Percentiles rank a stretch among this genome's conserved stretches.
These are phyloP conservation scores for Penicillium mononematosum DNA, from an alignment of 495 filamentous ascomycete genomes.

Conservation along the genomic window DNA sequence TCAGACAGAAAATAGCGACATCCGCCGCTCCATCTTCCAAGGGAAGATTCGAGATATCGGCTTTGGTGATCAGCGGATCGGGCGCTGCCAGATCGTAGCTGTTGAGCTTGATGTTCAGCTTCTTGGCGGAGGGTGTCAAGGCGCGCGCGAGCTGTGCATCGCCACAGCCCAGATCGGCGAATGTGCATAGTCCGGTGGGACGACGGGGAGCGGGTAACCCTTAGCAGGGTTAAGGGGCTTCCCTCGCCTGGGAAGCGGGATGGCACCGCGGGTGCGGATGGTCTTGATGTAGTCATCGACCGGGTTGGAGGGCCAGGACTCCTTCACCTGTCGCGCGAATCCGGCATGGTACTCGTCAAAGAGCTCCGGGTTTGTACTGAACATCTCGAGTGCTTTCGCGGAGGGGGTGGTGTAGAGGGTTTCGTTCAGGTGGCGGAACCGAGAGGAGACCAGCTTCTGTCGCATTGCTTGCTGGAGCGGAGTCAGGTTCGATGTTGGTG, in stretches of 20 bases:
- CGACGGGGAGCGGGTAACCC: slow-evolving; percentile 45
- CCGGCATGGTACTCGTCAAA: slow-evolving; percentile 93
- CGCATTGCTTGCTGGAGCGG: slow-evolving; percentile 92
- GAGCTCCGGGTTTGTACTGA: slow-evolving; percentile 77
- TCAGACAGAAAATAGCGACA: slow-evolving; percentile 88
- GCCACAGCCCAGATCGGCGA: slow-evolving; percentile 84
- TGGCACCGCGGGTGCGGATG: slow-evolving; percentile 58
- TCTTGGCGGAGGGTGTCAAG: slow-evolving; percentile 54
- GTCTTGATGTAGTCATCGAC: slow-evolving; percentile 75
- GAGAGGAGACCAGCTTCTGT: slow-evolving; percentile 85
- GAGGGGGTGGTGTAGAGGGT: slow-evolving; percentile 93
- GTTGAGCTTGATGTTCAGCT: slow-evolving; percentile 65
- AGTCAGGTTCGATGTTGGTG: slow-evolving; percentile 61
- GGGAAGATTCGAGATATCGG: slow-evolving; percentile 84
- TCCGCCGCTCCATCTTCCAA: slow-evolving; percentile 70
- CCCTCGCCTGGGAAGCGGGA: slow-evolving; percentile 37
- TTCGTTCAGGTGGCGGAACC: slow-evolving; percentile 96
- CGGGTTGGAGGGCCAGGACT: slow-evolving; percentile 93
- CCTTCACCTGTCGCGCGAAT: slow-evolving; percentile 85
- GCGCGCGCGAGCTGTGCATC: slow-evolving; percentile 67
- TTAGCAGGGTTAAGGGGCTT: slow-evolving; percentile 36
- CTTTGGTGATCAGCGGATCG: slow-evolving; percentile 70
- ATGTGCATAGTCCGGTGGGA: slow-evolving; percentile 61
- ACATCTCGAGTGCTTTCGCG: slow-evolving; percentile 70
- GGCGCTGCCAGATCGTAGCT: slow-evolving; percentile 67